Evolutionary conservation across 129 eudicot genomes (phyloP), one percentile per base, ranked within the genome.

Genomic region (Arctium minus): DNA sequence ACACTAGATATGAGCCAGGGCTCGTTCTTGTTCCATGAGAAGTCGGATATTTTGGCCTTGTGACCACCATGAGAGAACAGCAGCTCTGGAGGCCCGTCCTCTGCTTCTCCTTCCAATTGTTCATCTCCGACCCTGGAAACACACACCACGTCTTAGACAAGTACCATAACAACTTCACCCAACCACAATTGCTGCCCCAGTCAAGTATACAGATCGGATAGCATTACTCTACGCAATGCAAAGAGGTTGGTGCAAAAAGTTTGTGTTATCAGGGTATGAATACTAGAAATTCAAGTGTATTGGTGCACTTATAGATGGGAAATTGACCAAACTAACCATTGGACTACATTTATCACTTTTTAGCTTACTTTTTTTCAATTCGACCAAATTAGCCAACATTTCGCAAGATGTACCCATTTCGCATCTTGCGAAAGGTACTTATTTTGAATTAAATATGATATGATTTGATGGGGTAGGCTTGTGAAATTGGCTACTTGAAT

Each of bases 31-130:
- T 93, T 96, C 99, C 99, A 96, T 22, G 98, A 93, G 84, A 96
- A 96, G 75, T 96, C 99, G 17, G 99, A 96, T 83, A 96, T 91
- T 72, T 91, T 96, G 22, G 94, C 99, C 84, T 91, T 93, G 85
- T 96, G 99, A 68, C 99, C 99, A 69, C 97, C 99, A 60, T 96
- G 99, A 75, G 99, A 96, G 81, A 96, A 96, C 3, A 96, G 87
- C 13, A 96, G 98, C 86, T 96, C 99, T 0, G 99, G 92, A 2
- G 99, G 99, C 29, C 99, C 98, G 75, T 96, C 99, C 84, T 91
- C 97, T 1, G 99, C 99, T 88, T 96, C 97, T 62, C 98, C 98
- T 87, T 96, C 99, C 86, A 89, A 71, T 75, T 96, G 99, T 87
- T 96, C 99, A 72, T 96, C 99, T 40, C 99, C 99, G 70, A 96